Evolutionary conservation across 768 basidiomycete species (phyloP), one percentile per base, ranked within the genome.

Genomic region (Rhizopogon vulgaris): DNA sequence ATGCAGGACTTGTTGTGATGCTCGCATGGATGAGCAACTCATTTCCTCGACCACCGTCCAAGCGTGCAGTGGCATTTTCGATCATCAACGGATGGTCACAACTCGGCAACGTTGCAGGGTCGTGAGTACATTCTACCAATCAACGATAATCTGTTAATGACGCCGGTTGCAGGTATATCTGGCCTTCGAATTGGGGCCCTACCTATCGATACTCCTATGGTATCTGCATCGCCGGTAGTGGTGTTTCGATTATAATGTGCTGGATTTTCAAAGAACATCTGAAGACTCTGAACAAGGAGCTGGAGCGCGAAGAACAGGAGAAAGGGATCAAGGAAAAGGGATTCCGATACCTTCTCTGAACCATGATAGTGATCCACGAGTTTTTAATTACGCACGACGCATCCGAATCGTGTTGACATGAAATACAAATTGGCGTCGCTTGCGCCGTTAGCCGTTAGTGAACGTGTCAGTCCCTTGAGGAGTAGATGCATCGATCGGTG

Each of bases 31-130:
- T 80, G 55, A 74, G 70, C 51, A 78, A 74, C 58, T 74, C 76
- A 24, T 75, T 94, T 68, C 83, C 89, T 36, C 81, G 84, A 17
- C 85, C 92, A 7, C 82, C 90, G 1, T 82, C 84, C 32, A 94
- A 94, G 67, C 84, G 92, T 18, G 88, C 91, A 3, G 86, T 93
- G 17, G 85, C 84, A 15, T 73, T 94, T 41, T 89, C 90, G 1
- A 68, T 89, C 52, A 80, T 92, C 60, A 92, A 94, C 66, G 81
- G 82, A 46, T 83, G 90, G 63, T 86, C 87, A 22, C 86, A 90
- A 62, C 73, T 90, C 6, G 93, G 91, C 0, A 94, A 94, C 69
- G 73, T 96, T 41, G 72, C 83, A 46, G 93, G 92, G 55, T 84
- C 89, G 73, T 93, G 72, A 71, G 82, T 80, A 25, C 60, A 52